Base-by-base conservation (phyloP, 306 rosid genomes). In the Quercus dentata region DNA sequence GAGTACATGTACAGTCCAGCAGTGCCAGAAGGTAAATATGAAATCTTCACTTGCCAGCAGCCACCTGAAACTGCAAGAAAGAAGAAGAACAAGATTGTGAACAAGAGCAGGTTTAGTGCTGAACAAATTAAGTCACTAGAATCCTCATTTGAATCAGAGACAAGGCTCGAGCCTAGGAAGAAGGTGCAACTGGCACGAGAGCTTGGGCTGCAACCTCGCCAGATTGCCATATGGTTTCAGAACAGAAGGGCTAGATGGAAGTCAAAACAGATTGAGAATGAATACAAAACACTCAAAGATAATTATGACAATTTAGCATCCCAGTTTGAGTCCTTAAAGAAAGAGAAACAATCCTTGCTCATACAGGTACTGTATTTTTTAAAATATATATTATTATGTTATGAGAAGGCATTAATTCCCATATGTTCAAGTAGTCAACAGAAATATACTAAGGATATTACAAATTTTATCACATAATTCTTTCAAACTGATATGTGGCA, bases 161-260 rank as follows among this genome's bases (percentile, higher is more conserved):
- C 99, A 2, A 91, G 90, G 94, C 88, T 95, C 0, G 97, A 95
- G 78, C 91, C 98, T 17, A 89, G 83, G 84, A 91, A 90, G 91
- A 93, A 90, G 90, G 56, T 90, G 81, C 90, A 92, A 63, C 75
- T 95, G 1, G 99, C 99, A 17, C 81, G 86, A 79, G 93, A 95
- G 82, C 91, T 95, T 52, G 98, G 97, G 20, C 72, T 95, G 79
- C 99, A 95, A 38, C 99, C 99, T 35, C 89, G 96, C 62, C 99
- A 95, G 78, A 94, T 95, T 33, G 93, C 99, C 17, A 92, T 92
- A 74, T 95, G 99, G 99, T 95, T 95, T 79, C 99, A 95, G 81
- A 95, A 95, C 76, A 87, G 87, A 84, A 90, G 99, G 77, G 98
- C 98, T n/a, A 90, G 99, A 81, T 90, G 99, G 94, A 95, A 90